Base-by-base conservation (phyloP, 2,329 filamentous ascomycete species). In the Trichoderma lentiforme region DNA sequence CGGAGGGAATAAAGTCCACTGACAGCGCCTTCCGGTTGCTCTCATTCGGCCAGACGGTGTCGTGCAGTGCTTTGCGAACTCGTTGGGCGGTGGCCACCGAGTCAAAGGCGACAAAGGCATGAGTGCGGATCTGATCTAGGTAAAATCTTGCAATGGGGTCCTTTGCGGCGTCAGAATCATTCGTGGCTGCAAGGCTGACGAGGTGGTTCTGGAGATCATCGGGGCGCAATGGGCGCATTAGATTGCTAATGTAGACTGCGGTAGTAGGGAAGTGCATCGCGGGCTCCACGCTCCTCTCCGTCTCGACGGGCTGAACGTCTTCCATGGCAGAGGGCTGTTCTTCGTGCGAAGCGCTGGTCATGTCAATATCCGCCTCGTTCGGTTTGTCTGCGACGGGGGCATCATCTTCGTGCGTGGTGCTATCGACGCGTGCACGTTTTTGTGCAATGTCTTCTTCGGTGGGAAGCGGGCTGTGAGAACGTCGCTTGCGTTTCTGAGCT, bases 1-100 rank as follows among this genome's bases (percentile, higher is more conserved):
- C 90, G 21, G 92, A 88, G 0, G 95, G 95, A 24, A 98, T 87
- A 79, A 96, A 98, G 80, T 99, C 96, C 4, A 93, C 93, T 88
- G 92, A 97, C 1, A 98, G 86, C 1, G 90, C 87, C 80, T 96
- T 97, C 36, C 96, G 88, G 75, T 91, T 93, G 72, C 91, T 90
- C 82, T 98, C 95, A 72, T 94, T 89, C 1, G 95, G 95, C 93
- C 95, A 98, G 43, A 94, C 88, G 26, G 87, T 88, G 72, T 90
- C 89, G 81, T 99, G 95, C 2, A 98, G 84, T 3, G 88, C 87
- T 11, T 89, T 87, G 63, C 95, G 92, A 9, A 93, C 94, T 26
- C 93, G 88, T 0, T 91, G 90, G 4, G 96, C 96, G 4, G 92
- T 91, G 3, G 90, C 84, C 11, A 90, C 84, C 60, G 86, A 91